Evolutionary conservation across 257 asterid genomes (phyloP).

Genomic region (Catharanthus roseus): DNA sequence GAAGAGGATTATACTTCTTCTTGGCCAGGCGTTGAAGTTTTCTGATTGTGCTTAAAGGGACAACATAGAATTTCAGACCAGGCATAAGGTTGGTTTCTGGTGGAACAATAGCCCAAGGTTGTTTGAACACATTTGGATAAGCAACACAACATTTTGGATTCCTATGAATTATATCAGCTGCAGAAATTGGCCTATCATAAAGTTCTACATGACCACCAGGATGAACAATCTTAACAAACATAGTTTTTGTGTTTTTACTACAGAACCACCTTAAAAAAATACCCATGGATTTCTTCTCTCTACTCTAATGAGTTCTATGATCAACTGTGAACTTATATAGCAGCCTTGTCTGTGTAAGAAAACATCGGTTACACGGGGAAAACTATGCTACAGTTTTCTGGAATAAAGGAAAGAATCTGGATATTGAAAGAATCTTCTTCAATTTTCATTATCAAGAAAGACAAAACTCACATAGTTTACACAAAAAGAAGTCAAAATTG

Average conservation of each 20-base stretch:
- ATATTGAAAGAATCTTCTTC: too few relatives aligned
- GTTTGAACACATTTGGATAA: conserved; percentile 52
- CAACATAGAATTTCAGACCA: conserved; percentile 54
- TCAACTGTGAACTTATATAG: not conserved
- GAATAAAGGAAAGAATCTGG: too few relatives aligned
- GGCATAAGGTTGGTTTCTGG: conserved; percentile 51
- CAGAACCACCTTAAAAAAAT: conserved; percentile 43
- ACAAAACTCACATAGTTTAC: too few relatives aligned
- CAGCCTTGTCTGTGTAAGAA: not conserved
- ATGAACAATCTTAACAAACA: conserved; percentile 56
- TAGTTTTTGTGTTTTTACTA: conserved; percentile 28
- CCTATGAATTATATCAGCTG: conserved; percentile 43
- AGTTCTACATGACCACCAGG: conserved; percentile 75
- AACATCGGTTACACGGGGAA: too few relatives aligned
- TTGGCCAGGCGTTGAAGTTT: conserved; percentile 35
- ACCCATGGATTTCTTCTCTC: conserved; percentile 23
- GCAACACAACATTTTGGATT: conserved; percentile 60
- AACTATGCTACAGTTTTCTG: too few relatives aligned
- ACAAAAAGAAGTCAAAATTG: too few relatives aligned
- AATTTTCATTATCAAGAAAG: too few relatives aligned
- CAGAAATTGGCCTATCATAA: conserved; percentile 54
- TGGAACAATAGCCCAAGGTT: conserved; percentile 47
- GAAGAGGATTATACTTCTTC: conserved; percentile 22
- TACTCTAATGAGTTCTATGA: not conserved
- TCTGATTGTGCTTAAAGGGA: conserved; percentile 49